phyloP scores from a whole-genome alignment of 352 stramenopile species.

The Globisporangium radiosum region DNA sequence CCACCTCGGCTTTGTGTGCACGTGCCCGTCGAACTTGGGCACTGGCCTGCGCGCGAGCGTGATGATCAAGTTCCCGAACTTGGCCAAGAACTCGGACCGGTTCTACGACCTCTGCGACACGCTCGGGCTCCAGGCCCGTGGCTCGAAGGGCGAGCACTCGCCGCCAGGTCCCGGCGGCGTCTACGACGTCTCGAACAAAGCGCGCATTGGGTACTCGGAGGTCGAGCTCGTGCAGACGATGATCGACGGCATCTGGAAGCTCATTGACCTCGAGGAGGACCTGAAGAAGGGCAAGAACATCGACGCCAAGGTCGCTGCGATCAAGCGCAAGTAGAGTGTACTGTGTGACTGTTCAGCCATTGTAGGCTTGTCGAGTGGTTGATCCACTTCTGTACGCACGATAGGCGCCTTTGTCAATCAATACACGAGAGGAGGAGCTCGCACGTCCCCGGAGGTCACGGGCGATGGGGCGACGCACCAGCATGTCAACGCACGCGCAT shows the following conservation, averaged over 20 bases:
- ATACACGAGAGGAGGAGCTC: neutral
- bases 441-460: neutral
- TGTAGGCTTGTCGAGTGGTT: too few species aligned
- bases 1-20: conserved; percentile 85
- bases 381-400: too few species aligned
- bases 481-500: conserved; percentile 5
- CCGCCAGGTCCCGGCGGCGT: conserved; percentile 77
- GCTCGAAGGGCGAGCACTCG: conserved; percentile 79
- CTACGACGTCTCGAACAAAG: conserved; percentile 94
- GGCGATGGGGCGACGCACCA: neutral
- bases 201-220: conserved; percentile 91
- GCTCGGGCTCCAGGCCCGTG: conserved; percentile 73
- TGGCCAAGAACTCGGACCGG: conserved; percentile 61
- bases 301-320: conserved; percentile 45
- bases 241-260: conserved; percentile 89
- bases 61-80: conserved; percentile 81
- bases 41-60: conserved; percentile 80
- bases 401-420: too few species aligned
- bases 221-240: conserved; percentile 94
- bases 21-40: conserved; percentile 84
- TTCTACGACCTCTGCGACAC: conserved; percentile 72
- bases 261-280: conserved; percentile 91
- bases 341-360: too few species aligned
- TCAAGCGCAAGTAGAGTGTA: conserved; percentile 28
- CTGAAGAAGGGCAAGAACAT: conserved; percentile 79